Evolutionary conservation across 345 rosid species (phyloP).

Genomic region (Balakata baccata): DNA sequence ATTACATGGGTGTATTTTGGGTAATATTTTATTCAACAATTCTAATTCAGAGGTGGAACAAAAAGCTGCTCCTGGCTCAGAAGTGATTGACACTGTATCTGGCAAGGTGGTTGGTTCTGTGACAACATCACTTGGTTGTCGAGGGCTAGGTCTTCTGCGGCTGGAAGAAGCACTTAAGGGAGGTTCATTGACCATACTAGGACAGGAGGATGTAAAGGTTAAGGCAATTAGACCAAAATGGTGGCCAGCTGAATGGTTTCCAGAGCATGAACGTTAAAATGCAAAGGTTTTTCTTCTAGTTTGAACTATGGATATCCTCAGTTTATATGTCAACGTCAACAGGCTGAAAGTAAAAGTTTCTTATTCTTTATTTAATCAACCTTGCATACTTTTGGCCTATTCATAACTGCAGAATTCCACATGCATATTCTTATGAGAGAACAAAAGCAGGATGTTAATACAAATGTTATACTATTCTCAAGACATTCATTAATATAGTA

Average conservation of each 20-base stretch:
- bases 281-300: no score
- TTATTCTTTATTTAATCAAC: neutral
- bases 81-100: slow-evolving; percentile 48
- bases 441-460: neutral
- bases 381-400: neutral
- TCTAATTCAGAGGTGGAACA: slow-evolving; percentile 48
- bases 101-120: slow-evolving; percentile 74
- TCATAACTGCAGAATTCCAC: slow-evolving; percentile 14
- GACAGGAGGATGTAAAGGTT: slow-evolving; percentile 55
- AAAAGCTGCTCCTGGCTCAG: slow-evolving; percentile 60
- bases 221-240: slow-evolving; percentile 65
- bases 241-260: slow-evolving; percentile 87
- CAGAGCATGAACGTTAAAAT: slow-evolving; percentile 33
- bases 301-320: no score
- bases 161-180: slow-evolving; percentile 63
- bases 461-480: neutral
- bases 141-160: slow-evolving; percentile 72
- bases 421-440: neutral
- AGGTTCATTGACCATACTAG: slow-evolving; percentile 39
- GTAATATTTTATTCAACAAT: neutral
- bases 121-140: slow-evolving; percentile 60
- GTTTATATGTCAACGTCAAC: no score
- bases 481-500: neutral
- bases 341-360: no score
- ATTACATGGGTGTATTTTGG: neutral